phyloP scores from a whole-genome alignment of 345 rosid species.

The Cardamine chenopodiifolia region DNA sequence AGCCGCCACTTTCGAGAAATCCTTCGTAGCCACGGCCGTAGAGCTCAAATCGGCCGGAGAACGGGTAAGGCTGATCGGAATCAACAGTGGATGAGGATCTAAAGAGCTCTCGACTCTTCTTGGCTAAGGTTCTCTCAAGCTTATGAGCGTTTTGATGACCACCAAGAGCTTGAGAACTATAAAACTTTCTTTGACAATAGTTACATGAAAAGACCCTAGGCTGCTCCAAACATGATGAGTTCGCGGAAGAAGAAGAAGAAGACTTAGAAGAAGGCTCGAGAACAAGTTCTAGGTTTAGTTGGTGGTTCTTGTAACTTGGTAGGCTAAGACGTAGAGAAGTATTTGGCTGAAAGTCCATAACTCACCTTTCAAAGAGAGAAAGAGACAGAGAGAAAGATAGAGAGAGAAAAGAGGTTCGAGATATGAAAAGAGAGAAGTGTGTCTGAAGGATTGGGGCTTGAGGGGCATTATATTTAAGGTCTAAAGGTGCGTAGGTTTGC shows the following conservation, averaged over 20 bases:
- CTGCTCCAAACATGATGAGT: conserved; percentile 49
- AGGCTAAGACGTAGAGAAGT: conserved; percentile 69
- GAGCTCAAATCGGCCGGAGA: conserved; percentile 43
- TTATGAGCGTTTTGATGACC: conserved; percentile 99
- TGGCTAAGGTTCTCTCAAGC: conserved; percentile 88
- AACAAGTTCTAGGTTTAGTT: conserved; percentile 60
- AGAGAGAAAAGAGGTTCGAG: conserved; percentile 12
- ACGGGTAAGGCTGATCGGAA: conserved; percentile 33
- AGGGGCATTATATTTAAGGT: conserved; percentile 47
- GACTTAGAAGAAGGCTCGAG: conserved; percentile 64
- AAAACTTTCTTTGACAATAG: conserved; percentile 89
- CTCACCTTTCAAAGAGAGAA: conserved; percentile 14
- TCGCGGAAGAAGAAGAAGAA: conserved; percentile 52
- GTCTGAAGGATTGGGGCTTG: conserved; percentile 30
- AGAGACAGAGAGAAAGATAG: background rate
- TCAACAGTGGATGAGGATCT: conserved; percentile 32
- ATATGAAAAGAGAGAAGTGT: conserved; percentile 23
- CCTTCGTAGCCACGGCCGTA: conserved; percentile 51
- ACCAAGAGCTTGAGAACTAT: conserved; percentile 98
- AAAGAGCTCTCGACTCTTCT: conserved; percentile 67
- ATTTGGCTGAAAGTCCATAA: conserved; percentile 70
- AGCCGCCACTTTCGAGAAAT: conserved; percentile 47
- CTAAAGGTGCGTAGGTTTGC: conserved; percentile 51
- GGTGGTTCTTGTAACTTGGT: conserved; percentile 50
- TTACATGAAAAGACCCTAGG: conserved; percentile 84